phyloP scores from a whole-genome alignment of 2,329 filamentous ascomycete genomes.

The Talaromyces sp. region DNA sequence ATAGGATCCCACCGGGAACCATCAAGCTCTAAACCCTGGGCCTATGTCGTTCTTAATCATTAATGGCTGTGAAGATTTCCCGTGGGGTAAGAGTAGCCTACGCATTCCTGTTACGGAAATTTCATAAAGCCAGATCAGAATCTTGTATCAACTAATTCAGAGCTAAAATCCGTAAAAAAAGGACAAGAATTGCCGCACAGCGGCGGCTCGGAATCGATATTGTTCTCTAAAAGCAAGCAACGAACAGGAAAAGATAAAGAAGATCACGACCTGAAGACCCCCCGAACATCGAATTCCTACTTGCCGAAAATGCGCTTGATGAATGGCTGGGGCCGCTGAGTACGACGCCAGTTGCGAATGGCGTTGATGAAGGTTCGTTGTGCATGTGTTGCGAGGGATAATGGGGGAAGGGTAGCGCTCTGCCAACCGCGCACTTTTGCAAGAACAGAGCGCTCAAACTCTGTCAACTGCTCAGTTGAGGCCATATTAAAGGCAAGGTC shows the following conservation, averaged over 20 bases:
- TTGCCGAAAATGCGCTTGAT: not conserved
- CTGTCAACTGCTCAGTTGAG: not conserved
- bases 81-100: not conserved
- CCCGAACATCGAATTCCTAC: not conserved
- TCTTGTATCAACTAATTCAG: not conserved
- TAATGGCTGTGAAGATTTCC: not conserved
- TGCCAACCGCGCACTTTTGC: not conserved
- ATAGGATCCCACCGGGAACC: not conserved
- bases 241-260: not conserved
- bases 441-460: not conserved
- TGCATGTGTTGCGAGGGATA: not conserved
- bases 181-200: not conserved
- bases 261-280: not conserved
- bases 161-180: not conserved
- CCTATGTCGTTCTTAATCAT: not conserved
- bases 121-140: not conserved
- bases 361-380: not conserved
- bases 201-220: not conserved
- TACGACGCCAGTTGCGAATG: not conserved
- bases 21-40: not conserved
- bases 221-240: not conserved
- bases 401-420: not conserved
- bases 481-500: not conserved
- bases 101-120: not conserved
- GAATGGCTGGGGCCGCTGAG: not conserved